phyloP scores from a whole-genome alignment of 2,329 filamentous ascomycete species.

The Colletotrichum tamarilloi region DNA sequence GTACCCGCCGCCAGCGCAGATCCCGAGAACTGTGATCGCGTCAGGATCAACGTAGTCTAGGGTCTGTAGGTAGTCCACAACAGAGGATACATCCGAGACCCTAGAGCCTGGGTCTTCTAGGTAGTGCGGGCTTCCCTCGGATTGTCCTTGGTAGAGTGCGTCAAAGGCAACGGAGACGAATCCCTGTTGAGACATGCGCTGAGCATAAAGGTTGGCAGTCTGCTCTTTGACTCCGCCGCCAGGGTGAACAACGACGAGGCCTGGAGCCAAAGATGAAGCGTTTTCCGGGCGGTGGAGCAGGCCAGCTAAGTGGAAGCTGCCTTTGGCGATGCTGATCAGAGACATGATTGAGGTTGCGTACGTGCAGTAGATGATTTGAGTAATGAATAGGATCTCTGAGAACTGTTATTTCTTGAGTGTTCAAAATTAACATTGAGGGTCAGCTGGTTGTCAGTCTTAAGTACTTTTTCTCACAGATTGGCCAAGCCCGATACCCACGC shows the following conservation, averaged over 20 bases:
- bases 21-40: slow-evolving; percentile 51
- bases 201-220: slow-evolving; percentile 46
- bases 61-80: slow-evolving; percentile 47
- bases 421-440: no score
- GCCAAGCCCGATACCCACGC: no score
- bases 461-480: no score
- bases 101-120: slow-evolving; percentile 52
- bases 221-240: slow-evolving; percentile 51
- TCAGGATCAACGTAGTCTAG: slow-evolving; percentile 44
- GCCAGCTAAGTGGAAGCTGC: background rate
- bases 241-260: slow-evolving; percentile 47
- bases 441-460: no score
- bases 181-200: slow-evolving; percentile 43
- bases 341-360: background rate
- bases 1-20: slow-evolving; percentile 52
- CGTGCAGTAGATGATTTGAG: no score
- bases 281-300: background rate
- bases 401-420: no score
- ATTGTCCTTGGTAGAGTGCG: slow-evolving; percentile 51
- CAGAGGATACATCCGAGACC: slow-evolving; percentile 48
- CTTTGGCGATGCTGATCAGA: slow-evolving; percentile 4
- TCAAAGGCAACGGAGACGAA: slow-evolving; percentile 50
- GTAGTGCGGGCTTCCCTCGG: slow-evolving; percentile 46
- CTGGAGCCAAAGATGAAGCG: slow-evolving; percentile 9
- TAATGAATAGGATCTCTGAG: no score